Conservation (phyloP, 2,329 filamentous ascomycete genomes). For the Ceratocystis lukuohia region DNA sequence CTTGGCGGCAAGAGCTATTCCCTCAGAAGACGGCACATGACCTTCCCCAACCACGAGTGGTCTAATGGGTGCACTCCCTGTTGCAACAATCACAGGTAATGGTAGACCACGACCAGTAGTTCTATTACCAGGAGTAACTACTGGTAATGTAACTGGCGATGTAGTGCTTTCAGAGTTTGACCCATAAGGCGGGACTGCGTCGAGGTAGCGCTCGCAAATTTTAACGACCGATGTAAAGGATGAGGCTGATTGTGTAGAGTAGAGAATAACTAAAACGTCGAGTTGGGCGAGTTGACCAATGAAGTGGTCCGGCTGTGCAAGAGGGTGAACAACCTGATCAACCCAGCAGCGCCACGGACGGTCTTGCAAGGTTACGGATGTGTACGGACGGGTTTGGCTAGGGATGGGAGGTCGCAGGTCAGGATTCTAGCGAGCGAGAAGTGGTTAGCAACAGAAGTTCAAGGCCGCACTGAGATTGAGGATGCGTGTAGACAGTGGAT, state of each 20-base stretch:
- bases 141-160: neutral
- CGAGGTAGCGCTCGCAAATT: conserved; percentile 15
- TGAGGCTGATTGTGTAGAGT: conserved; percentile 9
- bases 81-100: conserved; percentile 14
- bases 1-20: conserved; percentile 8
- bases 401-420: conserved; percentile 5
- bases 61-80: neutral
- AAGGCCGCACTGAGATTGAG: too few species aligned
- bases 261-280: conserved; percentile 17
- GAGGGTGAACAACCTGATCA: conserved; percentile 17
- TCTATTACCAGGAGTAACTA: neutral
- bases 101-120: conserved; percentile 7
- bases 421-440: conserved; percentile 2
- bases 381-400: conserved; percentile 12
- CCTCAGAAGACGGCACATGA: conserved; percentile 3
- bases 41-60: conserved; percentile 8
- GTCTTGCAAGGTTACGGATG: conserved; percentile 12
- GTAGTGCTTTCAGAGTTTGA: neutral
- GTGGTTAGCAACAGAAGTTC: neutral
- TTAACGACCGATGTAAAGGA: conserved; percentile 14
- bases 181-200: neutral
- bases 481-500: neutral
- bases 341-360: conserved; percentile 18
- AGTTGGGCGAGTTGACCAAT: conserved; percentile 16
- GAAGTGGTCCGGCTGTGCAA: conserved; percentile 18